These are phyloP conservation scores for Erodium trifolium DNA, from an alignment of 441 rosid genomes.

Conservation along the genomic window DNA sequence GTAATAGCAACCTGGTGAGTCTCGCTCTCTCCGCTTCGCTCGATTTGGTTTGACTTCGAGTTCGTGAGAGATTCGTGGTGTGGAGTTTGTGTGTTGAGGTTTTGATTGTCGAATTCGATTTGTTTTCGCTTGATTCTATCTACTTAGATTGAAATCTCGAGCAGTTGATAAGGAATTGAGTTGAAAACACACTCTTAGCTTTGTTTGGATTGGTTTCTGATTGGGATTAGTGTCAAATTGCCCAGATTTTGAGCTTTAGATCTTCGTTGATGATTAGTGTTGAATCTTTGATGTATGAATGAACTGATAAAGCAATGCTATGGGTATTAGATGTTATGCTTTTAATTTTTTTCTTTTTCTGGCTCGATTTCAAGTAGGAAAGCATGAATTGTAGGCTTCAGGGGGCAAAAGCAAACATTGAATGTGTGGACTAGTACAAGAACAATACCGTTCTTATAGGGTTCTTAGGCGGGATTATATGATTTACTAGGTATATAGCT, in stretches of 20 bases:
- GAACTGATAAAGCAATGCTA: neutral
- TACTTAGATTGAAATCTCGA: neutral
- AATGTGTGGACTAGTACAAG: neutral
- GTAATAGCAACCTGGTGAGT: constrained; percentile 86
- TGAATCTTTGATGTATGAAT: neutral
- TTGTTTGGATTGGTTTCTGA: no score
- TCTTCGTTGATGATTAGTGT: neutral
- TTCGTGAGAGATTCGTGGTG: neutral
- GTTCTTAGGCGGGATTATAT: no score
- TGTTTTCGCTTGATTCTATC: neutral
- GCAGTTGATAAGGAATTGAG: no score
- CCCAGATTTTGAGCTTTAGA: neutral
- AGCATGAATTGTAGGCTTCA: neutral
- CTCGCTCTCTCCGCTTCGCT: neutral
- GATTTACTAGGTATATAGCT: no score
- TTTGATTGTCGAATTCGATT: neutral
- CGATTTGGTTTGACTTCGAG: constrained; percentile 14
- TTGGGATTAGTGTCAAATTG: no score
- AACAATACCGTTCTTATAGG: neutral
- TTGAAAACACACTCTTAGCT: no score
- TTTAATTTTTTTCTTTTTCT: neutral
- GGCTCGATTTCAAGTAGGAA: neutral
- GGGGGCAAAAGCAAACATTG: neutral
- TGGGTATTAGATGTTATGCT: neutral
- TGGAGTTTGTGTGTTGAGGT: neutral